Evolutionary conservation across 352 stramenopile species (phyloP).

Genomic region (Phytophthora uliginosa): DNA sequence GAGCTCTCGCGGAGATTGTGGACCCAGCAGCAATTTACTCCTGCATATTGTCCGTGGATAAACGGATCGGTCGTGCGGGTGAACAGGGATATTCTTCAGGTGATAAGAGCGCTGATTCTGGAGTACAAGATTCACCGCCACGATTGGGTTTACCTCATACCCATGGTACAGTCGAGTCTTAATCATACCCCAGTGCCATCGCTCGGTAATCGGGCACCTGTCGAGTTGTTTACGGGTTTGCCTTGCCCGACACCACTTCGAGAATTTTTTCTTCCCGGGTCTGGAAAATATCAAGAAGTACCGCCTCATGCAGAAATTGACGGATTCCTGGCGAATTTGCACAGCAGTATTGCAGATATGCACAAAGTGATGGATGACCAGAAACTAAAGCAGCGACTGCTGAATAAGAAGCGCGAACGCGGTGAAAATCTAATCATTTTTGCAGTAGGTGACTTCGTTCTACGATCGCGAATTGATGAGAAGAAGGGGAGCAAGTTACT

Average conservation of each 20-base stretch:
- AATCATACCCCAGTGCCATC: slow-evolving; percentile 41
- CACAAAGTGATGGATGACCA: neutral
- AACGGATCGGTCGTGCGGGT: slow-evolving; percentile 42
- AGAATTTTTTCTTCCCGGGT: slow-evolving; percentile 11
- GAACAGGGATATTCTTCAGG: slow-evolving; percentile 43
- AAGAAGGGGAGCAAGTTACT: neutral
- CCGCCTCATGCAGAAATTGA: neutral
- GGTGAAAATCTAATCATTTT: neutral
- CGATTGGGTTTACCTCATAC: slow-evolving; percentile 34
- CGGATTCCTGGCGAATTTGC: neutral
- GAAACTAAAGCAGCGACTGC: neutral
- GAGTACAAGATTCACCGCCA: slow-evolving; percentile 27
- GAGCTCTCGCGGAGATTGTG: too few species aligned
- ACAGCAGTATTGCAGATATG: neutral
- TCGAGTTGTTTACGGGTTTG: slow-evolving; percentile 26
- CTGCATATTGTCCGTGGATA: slow-evolving; percentile 40
- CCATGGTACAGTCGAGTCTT: slow-evolving; percentile 34
- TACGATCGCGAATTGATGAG: neutral
- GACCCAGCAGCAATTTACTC: slow-evolving; percentile 34
- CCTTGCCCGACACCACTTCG: slow-evolving; percentile 3
- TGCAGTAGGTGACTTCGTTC: neutral
- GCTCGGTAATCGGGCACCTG: slow-evolving; percentile 18
- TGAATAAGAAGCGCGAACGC: neutral
- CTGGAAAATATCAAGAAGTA: neutral
- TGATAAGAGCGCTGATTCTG: slow-evolving; percentile 24